Percentiles rank a stretch among this genome's conserved stretches.
phyloP scores from a whole-genome alignment of 495 filamentous ascomycete genomes.

The Neurospora sp. region DNA sequence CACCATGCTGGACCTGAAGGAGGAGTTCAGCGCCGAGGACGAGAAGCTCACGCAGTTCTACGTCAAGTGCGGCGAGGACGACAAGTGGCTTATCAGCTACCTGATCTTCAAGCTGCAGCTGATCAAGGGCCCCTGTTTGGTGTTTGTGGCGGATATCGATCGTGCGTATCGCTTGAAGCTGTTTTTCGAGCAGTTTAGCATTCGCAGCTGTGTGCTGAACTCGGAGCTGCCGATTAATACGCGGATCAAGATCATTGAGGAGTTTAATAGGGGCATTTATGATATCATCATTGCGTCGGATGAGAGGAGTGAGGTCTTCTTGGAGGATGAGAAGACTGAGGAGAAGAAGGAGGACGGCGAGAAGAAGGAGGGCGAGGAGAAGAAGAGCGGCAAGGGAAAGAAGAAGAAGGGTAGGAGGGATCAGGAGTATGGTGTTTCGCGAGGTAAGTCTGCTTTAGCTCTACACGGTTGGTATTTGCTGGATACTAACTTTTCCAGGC shows the following conservation, averaged over 20 bases:
- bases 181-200: constrained; percentile 93
- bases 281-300: constrained; percentile 96
- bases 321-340: constrained; percentile 40
- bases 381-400: constrained; percentile 18
- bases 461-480: neutral
- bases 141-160: constrained; percentile 91
- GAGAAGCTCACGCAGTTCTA: constrained; percentile 75
- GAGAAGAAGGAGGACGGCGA: constrained; percentile 19
- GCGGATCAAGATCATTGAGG: constrained; percentile 85
- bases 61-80: constrained; percentile 86
- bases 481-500: constrained; percentile 7
- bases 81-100: constrained; percentile 90
- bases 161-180: constrained; percentile 90
- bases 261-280: constrained; percentile 74
- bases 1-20: constrained; percentile 62
- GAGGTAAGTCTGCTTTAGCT: constrained; percentile 38
- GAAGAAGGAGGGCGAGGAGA: constrained; percentile 11
- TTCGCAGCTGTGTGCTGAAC: constrained; percentile 89
- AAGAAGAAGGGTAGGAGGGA: constrained; percentile 32
- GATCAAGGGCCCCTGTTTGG: constrained; percentile 87
- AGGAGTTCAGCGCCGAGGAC: constrained; percentile 54
- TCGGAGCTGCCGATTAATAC: constrained; percentile 90
- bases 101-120: constrained; percentile 92
- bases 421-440: constrained; percentile 84
- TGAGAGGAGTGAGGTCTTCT: constrained; percentile 71